Base-by-base conservation (phyloP, 768 basidiomycete genomes). In the Auricularia sp. region DNA sequence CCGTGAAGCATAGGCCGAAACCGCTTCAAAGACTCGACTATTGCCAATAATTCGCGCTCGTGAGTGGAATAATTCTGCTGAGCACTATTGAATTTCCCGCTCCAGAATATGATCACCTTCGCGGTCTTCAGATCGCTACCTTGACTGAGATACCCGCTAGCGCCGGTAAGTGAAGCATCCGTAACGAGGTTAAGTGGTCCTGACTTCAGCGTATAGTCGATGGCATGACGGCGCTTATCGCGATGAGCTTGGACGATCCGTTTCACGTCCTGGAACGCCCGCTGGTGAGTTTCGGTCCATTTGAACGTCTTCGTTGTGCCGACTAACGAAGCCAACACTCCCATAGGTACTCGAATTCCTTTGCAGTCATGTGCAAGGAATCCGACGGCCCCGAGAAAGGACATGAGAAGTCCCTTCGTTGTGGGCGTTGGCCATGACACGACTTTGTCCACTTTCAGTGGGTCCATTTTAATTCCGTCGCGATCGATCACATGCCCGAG, bases 1-100 rank as follows among this genome's bases (percentile, higher is more conserved):
- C 65, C 59, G 16, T 39, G 45, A 7, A 62, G 65, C 18, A 62
- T 37, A 29, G 61, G 39, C 11, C 11, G 24, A 18, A 44, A 62
- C n/a, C 36, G 10, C 39, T 65, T 65, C 11, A 65, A 29, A 13
- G 65, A 44, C 14, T 59, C 35, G 6, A 65, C 65, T n/a, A 65
- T 65, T 3, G 39, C 65, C 18, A 65, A 39, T 1, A 65, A 44
- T 45, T 65, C 65, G 13, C 61, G 59, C 11, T 65, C 59, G 39
- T 65, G 65, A 6, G 42, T 47, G 14, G 65, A 39, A 39, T 65
- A 65, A 39, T 62, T 61, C 21, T 65, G 65, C 61, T 65, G 68
- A 37, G 67, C 67, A 10, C 33, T 37, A 33, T 63, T 66, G 54
- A 67, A 67, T 45, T 67, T 68, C n/a, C 68, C 68, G 2, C 68